Evolutionary conservation across 75 land plant genomes (phyloP).

Genomic region (Pseudotsuga menziesii): DNA sequence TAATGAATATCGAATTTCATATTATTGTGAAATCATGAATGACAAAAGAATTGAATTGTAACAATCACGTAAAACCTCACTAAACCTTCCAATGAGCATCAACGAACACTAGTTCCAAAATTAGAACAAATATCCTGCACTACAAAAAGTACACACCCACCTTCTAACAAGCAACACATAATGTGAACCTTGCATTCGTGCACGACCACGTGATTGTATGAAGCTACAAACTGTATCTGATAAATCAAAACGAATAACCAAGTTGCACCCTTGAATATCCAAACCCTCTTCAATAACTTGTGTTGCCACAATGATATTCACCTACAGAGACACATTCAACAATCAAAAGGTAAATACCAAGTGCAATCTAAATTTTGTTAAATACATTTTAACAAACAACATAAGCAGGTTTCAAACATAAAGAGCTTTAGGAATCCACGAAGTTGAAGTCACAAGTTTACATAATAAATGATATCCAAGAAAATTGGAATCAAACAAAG

Average conservation of each 20-base stretch:
- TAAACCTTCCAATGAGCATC: neutral
- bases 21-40: neutral
- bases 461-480: neutral
- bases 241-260: slow-evolving; percentile 73
- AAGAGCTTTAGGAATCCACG: neutral
- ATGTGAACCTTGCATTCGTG: slow-evolving; percentile 64
- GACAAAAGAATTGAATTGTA: neutral
- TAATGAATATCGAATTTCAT: too few species aligned
- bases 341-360: neutral
- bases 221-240: slow-evolving; percentile 57
- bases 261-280: slow-evolving; percentile 74
- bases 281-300: slow-evolving; percentile 83
- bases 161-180: slow-evolving; percentile 60
- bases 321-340: slow-evolving; percentile 27
- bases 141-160: slow-evolving; percentile 19
- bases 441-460: neutral
- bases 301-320: slow-evolving; percentile 75
- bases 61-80: neutral
- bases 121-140: neutral
- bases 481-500: slow-evolving; percentile 6
- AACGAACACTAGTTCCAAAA: neutral
- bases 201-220: slow-evolving; percentile 92
- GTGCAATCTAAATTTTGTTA: neutral
- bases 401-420: neutral
- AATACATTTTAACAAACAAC: neutral